These are phyloP conservation scores for Teratosphaeria gauchensis DNA, from an alignment of 2,329 filamentous ascomycete genomes.

Conservation along the genomic window DNA sequence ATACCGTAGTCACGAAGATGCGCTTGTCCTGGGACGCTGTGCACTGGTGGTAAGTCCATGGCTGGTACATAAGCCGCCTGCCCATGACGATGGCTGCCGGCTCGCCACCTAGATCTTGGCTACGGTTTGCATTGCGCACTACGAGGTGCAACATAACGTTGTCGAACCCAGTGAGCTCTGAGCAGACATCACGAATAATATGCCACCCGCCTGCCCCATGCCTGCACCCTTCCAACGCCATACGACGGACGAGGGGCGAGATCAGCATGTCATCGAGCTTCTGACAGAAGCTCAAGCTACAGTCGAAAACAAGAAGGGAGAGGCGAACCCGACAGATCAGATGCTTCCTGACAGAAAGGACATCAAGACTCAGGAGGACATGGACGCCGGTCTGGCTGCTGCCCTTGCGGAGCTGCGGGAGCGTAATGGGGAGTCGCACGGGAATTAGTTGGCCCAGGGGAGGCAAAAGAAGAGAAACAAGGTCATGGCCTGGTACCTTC, in stretches of 20 bases:
- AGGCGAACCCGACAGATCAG: not conserved
- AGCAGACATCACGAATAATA: not conserved
- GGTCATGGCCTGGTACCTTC: not conserved
- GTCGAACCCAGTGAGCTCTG: not conserved
- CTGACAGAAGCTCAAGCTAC: not conserved
- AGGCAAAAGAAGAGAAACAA: not conserved
- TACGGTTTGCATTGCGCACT: not conserved
- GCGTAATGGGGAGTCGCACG: not conserved
- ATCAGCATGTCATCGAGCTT: not conserved
- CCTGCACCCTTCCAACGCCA: not conserved
- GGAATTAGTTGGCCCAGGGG: not conserved
- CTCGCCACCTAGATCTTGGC: not conserved
- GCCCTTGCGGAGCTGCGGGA: not conserved
- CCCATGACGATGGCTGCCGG: not conserved
- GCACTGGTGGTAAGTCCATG: not conserved
- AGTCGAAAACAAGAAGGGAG: not conserved
- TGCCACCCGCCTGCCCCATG: not conserved
- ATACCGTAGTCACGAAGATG: not conserved
- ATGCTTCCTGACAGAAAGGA: not conserved
- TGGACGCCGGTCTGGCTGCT: not conserved
- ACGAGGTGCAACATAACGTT: not conserved
- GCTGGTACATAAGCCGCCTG: not conserved
- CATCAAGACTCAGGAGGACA: not conserved
- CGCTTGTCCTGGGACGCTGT: not conserved
- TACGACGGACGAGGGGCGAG: not conserved